Percentiles rank a stretch among this genome's conserved stretches.
These are phyloP conservation scores for Tylopilus felleus DNA, from an alignment of 768 basidiomycete genomes.

Conservation along the genomic window DNA sequence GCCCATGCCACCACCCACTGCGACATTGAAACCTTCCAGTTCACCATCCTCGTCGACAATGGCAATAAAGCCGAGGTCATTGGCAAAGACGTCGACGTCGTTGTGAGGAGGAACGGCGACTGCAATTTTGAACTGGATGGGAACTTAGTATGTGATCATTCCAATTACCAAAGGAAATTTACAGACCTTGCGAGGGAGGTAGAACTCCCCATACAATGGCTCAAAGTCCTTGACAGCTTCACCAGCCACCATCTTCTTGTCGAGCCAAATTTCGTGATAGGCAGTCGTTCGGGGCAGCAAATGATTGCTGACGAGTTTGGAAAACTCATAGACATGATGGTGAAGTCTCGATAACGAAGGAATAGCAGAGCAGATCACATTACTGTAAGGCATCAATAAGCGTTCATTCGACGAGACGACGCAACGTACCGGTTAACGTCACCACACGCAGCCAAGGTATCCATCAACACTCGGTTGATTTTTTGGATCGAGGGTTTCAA, in stretches of 20 bases:
- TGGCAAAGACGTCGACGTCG: conserved; percentile 93
- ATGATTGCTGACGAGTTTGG: conserved; percentile 78
- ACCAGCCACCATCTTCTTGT: conserved; percentile 94
- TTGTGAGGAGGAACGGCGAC: conserved; percentile 96
- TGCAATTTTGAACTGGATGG: conserved; percentile 87
- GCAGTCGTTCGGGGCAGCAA: conserved; percentile 88
- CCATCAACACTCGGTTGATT: conserved; percentile 86
- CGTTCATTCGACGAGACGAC: neutral
- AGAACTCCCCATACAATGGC: conserved; percentile 96
- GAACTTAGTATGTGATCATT: neutral
- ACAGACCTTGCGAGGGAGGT: conserved; percentile 89
- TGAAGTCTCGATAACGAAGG: conserved; percentile 89
- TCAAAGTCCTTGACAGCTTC: conserved; percentile 93
- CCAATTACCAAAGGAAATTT: neutral
- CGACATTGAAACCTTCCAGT: conserved; percentile 90
- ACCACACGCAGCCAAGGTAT: conserved; percentile 97
- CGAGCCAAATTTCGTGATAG: conserved; percentile 99
- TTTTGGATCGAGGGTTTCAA: conserved; percentile 95
- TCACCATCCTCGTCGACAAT: conserved; percentile 75
- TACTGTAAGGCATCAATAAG: conserved; percentile 44
- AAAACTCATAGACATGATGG: conserved; percentile 75
- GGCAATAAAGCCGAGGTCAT: conserved; percentile 96
- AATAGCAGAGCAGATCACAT: conserved; percentile 88
- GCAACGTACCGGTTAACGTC: conserved; percentile 83
- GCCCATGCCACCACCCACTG: conserved; percentile 97